Evolutionary conservation across 805 yeast species (phyloP), one percentile per base, ranked within the genome.

Genomic region (Danielia reshetovae): DNA sequence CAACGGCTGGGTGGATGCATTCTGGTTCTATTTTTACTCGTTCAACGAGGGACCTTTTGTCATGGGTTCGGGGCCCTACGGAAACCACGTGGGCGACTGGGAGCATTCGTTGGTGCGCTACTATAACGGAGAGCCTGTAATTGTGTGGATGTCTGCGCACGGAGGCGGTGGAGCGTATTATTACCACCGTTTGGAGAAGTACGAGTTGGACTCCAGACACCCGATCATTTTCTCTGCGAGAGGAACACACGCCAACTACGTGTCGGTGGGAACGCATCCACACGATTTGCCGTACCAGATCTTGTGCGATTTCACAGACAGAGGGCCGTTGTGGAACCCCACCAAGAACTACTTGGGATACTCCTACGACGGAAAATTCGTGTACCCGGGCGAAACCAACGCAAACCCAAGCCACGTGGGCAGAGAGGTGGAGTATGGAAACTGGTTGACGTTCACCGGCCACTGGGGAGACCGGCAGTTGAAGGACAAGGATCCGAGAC

Each of bases 1-100:
- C 2, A 83, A 87, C 47, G 96, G 95, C 3, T 81, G 93, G 86
- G 84, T 89, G 0, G 98, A 90, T 56, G 86, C 97, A 0, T 90
- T 76, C 55, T 90, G 97, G 97, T 93, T 90, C 57, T 89, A 86
- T 54, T 90, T 90, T 54, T 90, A 93, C 55, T 82, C 95, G 2
- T 90, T 90, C 66, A 90, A 90, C 55, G 66, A 85, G 45, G 98
- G 98, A 0, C 97, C 98, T 0, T 90, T 81, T 61, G 97, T 90
- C 7, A 88, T 90, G 97, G 97, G 97, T 3, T 74, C 76, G 24
- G 98, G 98, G 0, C 98, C 98, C 0, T 93, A 83, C 66, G 98
- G 98, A 0, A 85, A 90, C 55, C 98, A 90, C 54, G 79, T 93
- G 22, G 98, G 97, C 5, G 98, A 90, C 63, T 90, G 98, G 98